Percentiles rank a stretch among this genome's conserved stretches.
Conservation (phyloP, 2,329 filamentous ascomycete genomes). For the Blastomyces parvus region DNA sequence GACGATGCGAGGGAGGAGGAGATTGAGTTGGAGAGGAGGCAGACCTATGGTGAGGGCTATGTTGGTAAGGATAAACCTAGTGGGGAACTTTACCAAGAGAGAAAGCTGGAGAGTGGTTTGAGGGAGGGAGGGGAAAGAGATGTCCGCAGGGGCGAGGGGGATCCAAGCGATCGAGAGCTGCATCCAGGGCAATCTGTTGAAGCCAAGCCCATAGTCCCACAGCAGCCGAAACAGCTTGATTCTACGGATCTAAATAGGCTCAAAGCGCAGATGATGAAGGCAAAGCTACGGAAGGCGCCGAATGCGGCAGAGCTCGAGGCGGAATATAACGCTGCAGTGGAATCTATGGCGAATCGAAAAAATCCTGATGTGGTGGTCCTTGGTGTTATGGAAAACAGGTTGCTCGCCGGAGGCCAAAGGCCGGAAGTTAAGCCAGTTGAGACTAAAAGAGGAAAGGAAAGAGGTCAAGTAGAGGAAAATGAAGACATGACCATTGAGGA, state of each 20-base stretch:
- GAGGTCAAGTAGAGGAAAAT: conserved; percentile 79
- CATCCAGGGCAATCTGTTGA: conserved; percentile 46
- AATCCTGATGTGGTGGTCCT: conserved; percentile 67
- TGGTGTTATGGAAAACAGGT: conserved; percentile 77
- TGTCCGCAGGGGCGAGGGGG: conserved; percentile 24
- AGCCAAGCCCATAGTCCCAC: conserved; percentile 45
- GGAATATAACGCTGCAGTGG: conserved; percentile 69
- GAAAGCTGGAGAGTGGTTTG: conserved; percentile 52
- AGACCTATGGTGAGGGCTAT: conserved; percentile 75
- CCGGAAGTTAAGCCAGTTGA: conserved; percentile 69
- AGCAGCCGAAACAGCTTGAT: conserved; percentile 50
- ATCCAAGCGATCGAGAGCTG: conserved; percentile 23
- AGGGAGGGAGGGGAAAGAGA: conserved; percentile 26
- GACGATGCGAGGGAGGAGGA: conserved; percentile 91
- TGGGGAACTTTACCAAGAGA: conserved; percentile 73
- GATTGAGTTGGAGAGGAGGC: conserved; percentile 74
- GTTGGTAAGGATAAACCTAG: conserved; percentile 76
- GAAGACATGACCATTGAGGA: conserved; percentile 94
- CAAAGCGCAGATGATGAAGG: conserved; percentile 92
- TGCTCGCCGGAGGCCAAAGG: conserved; percentile 66
- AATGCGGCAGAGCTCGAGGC: conserved; percentile 68
- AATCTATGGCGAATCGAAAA: conserved; percentile 48
- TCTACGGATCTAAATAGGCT: conserved; percentile 77
- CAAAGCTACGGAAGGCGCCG: conserved; percentile 69
- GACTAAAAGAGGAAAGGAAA: conserved; percentile 72